Conservation (phyloP, 202 grass and related monocot genomes). For the Elaeis oleifera region DNA sequence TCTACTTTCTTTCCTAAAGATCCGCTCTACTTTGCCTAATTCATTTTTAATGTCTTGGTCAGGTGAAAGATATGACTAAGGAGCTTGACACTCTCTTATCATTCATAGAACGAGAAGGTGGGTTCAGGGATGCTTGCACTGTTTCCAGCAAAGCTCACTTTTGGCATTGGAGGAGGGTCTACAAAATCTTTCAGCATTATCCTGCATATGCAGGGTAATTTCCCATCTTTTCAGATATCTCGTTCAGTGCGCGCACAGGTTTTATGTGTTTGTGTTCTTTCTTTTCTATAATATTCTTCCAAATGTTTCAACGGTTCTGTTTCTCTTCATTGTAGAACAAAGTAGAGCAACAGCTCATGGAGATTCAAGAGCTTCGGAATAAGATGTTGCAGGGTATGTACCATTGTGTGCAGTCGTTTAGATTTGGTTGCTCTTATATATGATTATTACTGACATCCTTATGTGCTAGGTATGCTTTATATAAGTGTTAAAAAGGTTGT, state of each 20-base stretch:
- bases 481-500: too few relatives aligned
- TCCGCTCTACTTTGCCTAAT: too few relatives aligned
- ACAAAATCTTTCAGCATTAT: conserved; percentile 52
- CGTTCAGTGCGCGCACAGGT: not conserved
- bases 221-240: conserved; percentile 9
- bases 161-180: conserved; percentile 50
- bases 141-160: conserved; percentile 57
- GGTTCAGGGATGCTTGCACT: conserved; percentile 70
- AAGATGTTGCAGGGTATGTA: conserved; percentile 82
- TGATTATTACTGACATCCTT: too few relatives aligned
- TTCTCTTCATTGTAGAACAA: conserved; percentile 52
- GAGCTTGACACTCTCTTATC: conserved; percentile 63
- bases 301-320: conserved; percentile 15
- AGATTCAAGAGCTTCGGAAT: conserved; percentile 67
- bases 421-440: too few relatives aligned
- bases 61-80: conserved; percentile 79
- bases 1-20: too few relatives aligned
- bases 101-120: conserved; percentile 74
- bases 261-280: conserved; percentile 7
- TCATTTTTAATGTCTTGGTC: conserved; percentile 6
- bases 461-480: too few relatives aligned
- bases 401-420: not conserved
- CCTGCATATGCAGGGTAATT: conserved; percentile 62
- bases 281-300: conserved; percentile 10
- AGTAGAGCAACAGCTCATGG: conserved; percentile 52